Evolutionary conservation across 176 grass and related monocot species (phyloP), one percentile per base, ranked within the genome.

Genomic region (Musa beccarii): DNA sequence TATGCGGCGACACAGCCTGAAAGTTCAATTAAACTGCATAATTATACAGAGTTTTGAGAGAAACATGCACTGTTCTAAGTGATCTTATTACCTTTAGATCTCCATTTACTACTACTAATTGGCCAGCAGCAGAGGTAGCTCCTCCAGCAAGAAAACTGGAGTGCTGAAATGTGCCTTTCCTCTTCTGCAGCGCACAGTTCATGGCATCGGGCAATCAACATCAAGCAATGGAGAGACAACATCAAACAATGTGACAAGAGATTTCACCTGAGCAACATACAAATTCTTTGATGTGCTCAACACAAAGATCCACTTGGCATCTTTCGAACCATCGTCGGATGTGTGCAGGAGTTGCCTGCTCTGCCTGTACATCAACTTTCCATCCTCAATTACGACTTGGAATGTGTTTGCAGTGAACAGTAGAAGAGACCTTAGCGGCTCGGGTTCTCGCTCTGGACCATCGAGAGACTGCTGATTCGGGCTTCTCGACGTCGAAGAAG

Each of bases 1-100:
- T 89, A 53, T 96, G 92, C 19, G 87, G 92, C 92, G 89, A 96
- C 25, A 96, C 92, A 63, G 89, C 92, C 92, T 96, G 86, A 50
- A 68, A 75, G 79, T 0, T 5, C 71, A 62, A 17, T 15, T 62
- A 62, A 9, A 62, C 6, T 62, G 9, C 4, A 17, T 62, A 62
- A 62, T 20, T n/a, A 62, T 19, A 6, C 57, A 62, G 1, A 62
- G 43, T 49, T 52, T 68, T 23, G 19, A 65, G 53, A 17, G 34
- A 54, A 67, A 59, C 11, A 77, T 16, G 23, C 71, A 24, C 59
- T 4, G n/a, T 14, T 62, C 57, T 1, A 20, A 62, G 17, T 7
- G n/a, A 16, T 17, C n/a, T 6, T 15, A 17, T 55, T 5, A 43
- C 34, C 34, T 43, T 43, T 43, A 43, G 34, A 43, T 43, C 34